Evolutionary conservation across 2,329 filamentous ascomycete species (phyloP), one percentile per base, ranked within the genome.

Genomic region (Diaporthe sp.): DNA sequence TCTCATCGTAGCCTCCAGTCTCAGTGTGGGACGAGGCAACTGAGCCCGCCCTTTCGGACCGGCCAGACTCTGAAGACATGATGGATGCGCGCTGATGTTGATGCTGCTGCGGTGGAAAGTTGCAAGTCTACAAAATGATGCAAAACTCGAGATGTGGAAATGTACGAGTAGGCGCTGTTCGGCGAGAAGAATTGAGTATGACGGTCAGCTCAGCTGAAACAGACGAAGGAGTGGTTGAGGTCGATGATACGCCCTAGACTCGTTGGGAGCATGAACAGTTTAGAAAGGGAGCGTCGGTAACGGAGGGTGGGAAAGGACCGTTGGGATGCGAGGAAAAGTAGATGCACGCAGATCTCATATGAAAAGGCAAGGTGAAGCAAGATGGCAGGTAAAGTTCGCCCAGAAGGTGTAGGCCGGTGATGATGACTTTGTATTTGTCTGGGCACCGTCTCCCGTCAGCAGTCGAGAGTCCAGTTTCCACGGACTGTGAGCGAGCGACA

Each of bases 21-120:
- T 82, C 79, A 42, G 80, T 83, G n/a, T 83, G 79, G 12, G 84
- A 84, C 60, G 82, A 82, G 50, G 80, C 79, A 38, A 82, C 81
- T n/a, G 82, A 83, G 38, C 77, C 77, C 67, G 78, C 76, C 66
- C 80, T 76, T 25, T 81, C 80, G 54, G 78, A 76, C 52, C 74
- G 73, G 30, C 73, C 73, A 33, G 69, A 68, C 52, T 79, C 78
- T 70, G 76, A 74, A 80, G 82, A 82, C 68, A 55, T 77, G 67
- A 57, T 50, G 47, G 17, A 17, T n/a, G 19, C 33, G 7, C 47
- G n/a, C 12, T 40, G 50, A 40, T n/a, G 10, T 4, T n/a, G n/a
- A n/a, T 33, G 40, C 28, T 38, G 58, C 30, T 30, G 17, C 13
- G 17, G 40, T 35, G 40, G 33, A 12, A n/a, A 4, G 10, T 22